Conservation (phyloP, 2,329 filamentous ascomycete genomes). For the Claviceps sp. region DNA sequence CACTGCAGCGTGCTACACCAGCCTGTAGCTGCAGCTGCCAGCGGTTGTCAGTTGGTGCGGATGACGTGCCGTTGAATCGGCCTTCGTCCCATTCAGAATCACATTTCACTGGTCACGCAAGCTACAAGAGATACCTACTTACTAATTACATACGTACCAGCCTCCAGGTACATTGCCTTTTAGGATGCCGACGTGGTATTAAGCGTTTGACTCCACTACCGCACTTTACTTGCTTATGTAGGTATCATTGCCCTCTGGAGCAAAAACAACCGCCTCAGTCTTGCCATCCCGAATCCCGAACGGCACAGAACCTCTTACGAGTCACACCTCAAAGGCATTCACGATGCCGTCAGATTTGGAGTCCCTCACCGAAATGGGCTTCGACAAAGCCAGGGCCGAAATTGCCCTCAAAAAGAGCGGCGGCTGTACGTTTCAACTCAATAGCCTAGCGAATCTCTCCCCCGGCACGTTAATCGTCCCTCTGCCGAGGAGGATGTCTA, state of each 20-base stretch:
- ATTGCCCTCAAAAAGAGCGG: conserved; percentile 75
- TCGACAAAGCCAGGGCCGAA: conserved; percentile 69
- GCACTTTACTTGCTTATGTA: not conserved
- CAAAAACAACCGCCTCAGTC: not conserved
- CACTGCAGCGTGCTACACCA: no score
- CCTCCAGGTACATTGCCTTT: no score
- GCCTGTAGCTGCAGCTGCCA: no score
- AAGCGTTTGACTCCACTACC: not conserved
- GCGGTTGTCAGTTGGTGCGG: no score
- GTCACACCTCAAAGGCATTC: not conserved
- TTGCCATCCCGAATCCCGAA: not conserved
- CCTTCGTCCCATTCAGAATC: not conserved
- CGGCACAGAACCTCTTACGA: not conserved
- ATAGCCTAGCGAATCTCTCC: not conserved
- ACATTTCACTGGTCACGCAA: no score
- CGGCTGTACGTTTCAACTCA: conserved; percentile 45
- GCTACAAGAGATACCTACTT: no score
- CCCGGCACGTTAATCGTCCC: not conserved
- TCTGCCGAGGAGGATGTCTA: not conserved
- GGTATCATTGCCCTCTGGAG: not conserved
- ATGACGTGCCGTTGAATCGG: no score
- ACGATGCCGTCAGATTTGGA: conserved; percentile 42
- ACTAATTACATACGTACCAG: no score
- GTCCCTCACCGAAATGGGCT: conserved; percentile 57
- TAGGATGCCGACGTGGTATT: no score